These are phyloP conservation scores for Luffa aegyptiaca DNA, from an alignment of 306 rosid species.

Conservation along the genomic window DNA sequence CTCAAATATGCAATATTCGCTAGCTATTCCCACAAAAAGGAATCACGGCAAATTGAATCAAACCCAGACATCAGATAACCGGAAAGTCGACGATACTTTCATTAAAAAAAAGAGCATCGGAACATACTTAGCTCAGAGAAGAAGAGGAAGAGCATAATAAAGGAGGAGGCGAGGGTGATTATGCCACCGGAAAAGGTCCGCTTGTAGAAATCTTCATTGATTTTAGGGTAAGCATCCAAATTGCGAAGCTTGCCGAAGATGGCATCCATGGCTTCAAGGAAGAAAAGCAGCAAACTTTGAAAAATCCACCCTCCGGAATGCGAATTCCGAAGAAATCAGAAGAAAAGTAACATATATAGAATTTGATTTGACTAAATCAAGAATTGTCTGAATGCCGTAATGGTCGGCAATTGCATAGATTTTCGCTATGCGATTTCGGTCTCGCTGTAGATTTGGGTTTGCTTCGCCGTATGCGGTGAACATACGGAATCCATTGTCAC, in stretches of 20 bases:
- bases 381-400: background rate
- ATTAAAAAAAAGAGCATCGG: background rate
- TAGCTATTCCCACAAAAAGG: background rate
- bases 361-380: conserved; percentile 4
- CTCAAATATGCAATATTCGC: background rate
- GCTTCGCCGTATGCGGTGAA: conserved; percentile 1
- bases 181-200: conserved; percentile 87
- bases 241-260: conserved; percentile 63
- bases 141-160: conserved; percentile 64
- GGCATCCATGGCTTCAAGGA: conserved; percentile 34
- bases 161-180: conserved; percentile 62
- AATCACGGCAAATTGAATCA: background rate
- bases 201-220: conserved; percentile 78
- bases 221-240: conserved; percentile 89
- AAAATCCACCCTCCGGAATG: background rate
- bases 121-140: conserved; percentile 77
- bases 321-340: background rate
- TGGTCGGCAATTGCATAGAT: background rate
- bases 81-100: background rate
- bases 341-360: background rate
- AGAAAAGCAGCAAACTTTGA: background rate
- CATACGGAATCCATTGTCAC: background rate
- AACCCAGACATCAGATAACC: background rate
- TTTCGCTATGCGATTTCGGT: background rate
- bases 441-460: background rate